Base-by-base conservation (phyloP, 306 rosid genomes). In the Dalbergia oliveri region DNA sequence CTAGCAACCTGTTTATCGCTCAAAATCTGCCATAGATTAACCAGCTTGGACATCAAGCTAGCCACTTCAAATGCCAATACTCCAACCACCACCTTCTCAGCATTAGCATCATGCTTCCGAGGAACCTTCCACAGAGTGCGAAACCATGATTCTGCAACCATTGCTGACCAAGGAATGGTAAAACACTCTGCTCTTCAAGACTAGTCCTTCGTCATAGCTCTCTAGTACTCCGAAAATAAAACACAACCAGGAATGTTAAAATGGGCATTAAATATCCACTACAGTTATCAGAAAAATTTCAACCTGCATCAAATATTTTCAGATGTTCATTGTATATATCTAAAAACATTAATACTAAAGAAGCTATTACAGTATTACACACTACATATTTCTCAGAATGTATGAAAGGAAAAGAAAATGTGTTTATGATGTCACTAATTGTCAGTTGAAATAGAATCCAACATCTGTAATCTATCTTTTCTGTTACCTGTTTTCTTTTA, bases 41-140 rank as follows among this genome's bases (percentile, higher is more conserved):
- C 87, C 79, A 94, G 79, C 92, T 92, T 94, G 62, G 98, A 89
- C 98, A 94, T 94, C 87, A 94, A 72, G 83, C 91, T 92, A 51
- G 98, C 98, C 64, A 92, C 85, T 86, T 94, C 97, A 86, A 94
- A 94, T 56, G 98, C 96, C 80, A 94, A 87, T 47, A 94, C 97
- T 81, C 93, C 92, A 78, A 94, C 80, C 16, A 69, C 75, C 64
- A 79, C 87, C 85, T 92, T 92, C 83, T 81, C 92, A 5, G 84
- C 61, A 71, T 76, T 82, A 77, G 88, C 88, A 71, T 84, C 93
- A 58, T 84, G 90, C 92, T 87, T 93, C 85, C 88, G 88, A 59
- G 92, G 91, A 75, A 89, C 82, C 88, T 84, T 96, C 98, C 98
- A 96, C 49, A 96, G 87, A 85, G 62, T 88, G 47, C 97, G 98